These are phyloP conservation scores for Xerocomus amazonicus DNA, from an alignment of 1,284 basidiomycete species.

Conservation along the genomic window DNA sequence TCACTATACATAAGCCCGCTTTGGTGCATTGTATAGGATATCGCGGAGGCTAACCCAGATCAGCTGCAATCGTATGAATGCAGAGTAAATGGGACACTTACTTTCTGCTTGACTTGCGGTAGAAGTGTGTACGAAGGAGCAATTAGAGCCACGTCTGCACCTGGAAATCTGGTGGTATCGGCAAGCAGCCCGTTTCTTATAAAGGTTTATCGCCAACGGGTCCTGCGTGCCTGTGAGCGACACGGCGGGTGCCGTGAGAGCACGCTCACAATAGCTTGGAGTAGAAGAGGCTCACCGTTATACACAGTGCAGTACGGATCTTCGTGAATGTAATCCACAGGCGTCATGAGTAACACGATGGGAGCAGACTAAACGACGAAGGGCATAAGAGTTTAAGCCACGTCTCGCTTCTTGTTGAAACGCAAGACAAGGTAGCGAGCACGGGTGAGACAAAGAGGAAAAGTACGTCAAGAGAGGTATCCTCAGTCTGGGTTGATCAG, in stretches of 20 bases:
- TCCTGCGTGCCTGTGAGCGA: constrained; percentile 12
- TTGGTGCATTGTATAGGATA: constrained; percentile 10
- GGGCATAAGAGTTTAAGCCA: constrained; percentile 16
- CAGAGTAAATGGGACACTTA: constrained; percentile 9
- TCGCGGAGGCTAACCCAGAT: constrained; percentile 9
- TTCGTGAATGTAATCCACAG: constrained; percentile 14
- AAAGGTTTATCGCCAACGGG: background rate
- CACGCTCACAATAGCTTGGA: background rate
- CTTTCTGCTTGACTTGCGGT: constrained; percentile 10
- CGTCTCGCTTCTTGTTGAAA: constrained; percentile 16
- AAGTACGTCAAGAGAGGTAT: constrained; percentile 18
- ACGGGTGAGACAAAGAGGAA: constrained; percentile 27
- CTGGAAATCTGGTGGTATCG: constrained; percentile 24
- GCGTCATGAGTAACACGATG: constrained; percentile 3
- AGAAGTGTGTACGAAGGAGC: constrained; percentile 25
- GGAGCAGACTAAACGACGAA: background rate
- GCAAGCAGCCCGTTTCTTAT: constrained; percentile 17
- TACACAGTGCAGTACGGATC: constrained; percentile 11
- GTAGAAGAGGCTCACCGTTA: constrained; percentile 15
- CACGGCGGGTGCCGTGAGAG: constrained; percentile 9
- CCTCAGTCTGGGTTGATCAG: constrained; percentile 7
- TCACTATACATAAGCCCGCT: constrained; percentile 20
- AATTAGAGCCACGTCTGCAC: constrained; percentile 30
- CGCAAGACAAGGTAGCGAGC: constrained; percentile 25
- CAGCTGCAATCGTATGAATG: constrained; percentile 7